These are phyloP conservation scores for Cryptosporidium canis DNA, from an alignment of 169 alveolate species.

Conservation along the genomic window DNA sequence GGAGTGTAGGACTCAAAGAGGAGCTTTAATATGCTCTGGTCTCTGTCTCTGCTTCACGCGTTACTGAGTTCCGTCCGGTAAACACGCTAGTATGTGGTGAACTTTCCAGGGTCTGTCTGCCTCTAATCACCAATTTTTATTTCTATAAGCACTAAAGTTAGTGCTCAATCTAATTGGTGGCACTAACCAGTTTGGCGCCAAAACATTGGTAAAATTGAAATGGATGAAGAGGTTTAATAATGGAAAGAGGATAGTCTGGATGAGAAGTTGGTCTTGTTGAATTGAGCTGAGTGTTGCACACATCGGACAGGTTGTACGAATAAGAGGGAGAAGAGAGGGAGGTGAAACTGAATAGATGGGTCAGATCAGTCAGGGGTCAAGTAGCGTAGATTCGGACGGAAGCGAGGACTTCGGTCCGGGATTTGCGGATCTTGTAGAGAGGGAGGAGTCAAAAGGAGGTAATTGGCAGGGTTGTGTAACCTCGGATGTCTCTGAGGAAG, in stretches of 20 bases:
- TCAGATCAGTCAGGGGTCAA: not conserved
- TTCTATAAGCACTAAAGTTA: not conserved
- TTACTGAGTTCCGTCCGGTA: too few relatives aligned
- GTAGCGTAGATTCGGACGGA: not conserved
- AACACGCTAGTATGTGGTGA: too few relatives aligned
- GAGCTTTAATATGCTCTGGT: not conserved
- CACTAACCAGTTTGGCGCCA: constrained; percentile 1
- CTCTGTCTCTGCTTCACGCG: too few relatives aligned
- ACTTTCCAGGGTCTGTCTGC: too few relatives aligned
- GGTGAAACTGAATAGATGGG: not conserved
- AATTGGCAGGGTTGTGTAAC: not conserved
- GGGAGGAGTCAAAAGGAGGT: not conserved
- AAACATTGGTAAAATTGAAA: not conserved
- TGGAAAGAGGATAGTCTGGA: not conserved
- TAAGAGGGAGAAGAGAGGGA: not conserved
- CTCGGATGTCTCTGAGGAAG: not conserved
- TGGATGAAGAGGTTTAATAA: not conserved
- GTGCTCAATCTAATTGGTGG: not conserved
- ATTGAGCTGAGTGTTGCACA: not conserved
- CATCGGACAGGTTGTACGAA: not conserved
- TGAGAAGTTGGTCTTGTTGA: not conserved
- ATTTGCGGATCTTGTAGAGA: not conserved
- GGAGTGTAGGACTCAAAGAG: not conserved
- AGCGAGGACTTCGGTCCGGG: constrained; percentile 1
- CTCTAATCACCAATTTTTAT: not conserved